Base-by-base conservation (phyloP, 2,329 filamentous ascomycete species). In the Aureobasidium sp. region DNA sequence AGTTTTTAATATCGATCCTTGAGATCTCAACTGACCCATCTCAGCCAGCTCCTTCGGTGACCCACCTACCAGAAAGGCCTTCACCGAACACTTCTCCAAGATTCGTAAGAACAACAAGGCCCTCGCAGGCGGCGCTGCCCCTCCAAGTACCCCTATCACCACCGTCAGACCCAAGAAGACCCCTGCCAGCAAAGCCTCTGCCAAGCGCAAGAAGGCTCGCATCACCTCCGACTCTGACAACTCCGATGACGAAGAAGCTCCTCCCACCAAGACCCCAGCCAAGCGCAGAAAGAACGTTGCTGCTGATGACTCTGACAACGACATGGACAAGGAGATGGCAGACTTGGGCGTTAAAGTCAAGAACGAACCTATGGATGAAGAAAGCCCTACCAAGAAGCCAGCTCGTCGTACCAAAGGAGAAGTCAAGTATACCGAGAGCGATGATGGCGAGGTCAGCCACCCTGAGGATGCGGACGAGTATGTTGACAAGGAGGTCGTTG, bases 171-270 rank as follows among this genome's bases (percentile, higher is more conserved):
- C 15, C 9, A 61, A 6, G 8, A 51, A 53, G 37, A 46, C 36
- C 2, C 37, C 39, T 15, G 48, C 42, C 32, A n/a, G 27, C 39
- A 52, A 55, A n/a, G 17, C 48, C 20, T n/a, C 59, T 6, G 26
- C 36, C 5, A 61, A 51, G 29, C 37, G 59, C 59, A 51, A 37
- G 17, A 51, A 36, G 39, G 17, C 34, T 68, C 86, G 87, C 71
- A 83, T 80, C 27, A 75, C 74, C 3, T 76, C 74, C 0, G 85
- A 85, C 67, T 89, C 86, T 27, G 68, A 86, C 82, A 23, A 81
- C 60, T 68, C 88, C 88, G 13, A 84, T 72, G 29, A 84, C 62
- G 64, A 82, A 78, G 17, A 42, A n/a, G 15, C 42, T 5, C 32
- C 46, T 20, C 42, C 26, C 52, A 57, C 15, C 17, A 51, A 61